Conservation (phyloP, 345 rosid genomes). For the Salix viminalis region DNA sequence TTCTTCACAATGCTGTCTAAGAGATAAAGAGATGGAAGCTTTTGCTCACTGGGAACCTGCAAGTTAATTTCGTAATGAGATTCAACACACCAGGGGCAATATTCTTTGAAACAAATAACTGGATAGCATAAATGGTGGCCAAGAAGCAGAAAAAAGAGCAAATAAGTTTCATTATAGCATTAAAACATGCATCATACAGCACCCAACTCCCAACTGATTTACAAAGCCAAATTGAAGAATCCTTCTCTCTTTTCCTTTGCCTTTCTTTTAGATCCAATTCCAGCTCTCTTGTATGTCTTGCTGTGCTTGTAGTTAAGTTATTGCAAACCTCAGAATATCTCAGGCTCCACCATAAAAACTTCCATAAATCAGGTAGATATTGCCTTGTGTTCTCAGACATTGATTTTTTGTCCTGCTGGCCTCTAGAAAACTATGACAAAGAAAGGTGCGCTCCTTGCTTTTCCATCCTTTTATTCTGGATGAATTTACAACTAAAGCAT, state of each 20-base stretch:
- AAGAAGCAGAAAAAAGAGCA: not conserved
- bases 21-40: conserved; percentile 95
- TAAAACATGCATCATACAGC: not conserved
- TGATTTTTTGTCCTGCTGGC: not conserved
- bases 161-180: not conserved
- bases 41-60: conserved; percentile 99
- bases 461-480: no score
- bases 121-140: not conserved
- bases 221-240: not conserved
- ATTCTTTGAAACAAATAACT: not conserved
- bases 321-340: no score
- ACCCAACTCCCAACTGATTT: not conserved
- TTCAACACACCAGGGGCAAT: conserved; percentile 9
- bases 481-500: no score
- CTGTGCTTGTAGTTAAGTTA: not conserved
- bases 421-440: not conserved
- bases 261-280: not conserved
- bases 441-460: not conserved
- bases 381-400: not conserved
- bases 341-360: not conserved
- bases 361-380: not conserved
- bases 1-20: conserved; percentile 99
- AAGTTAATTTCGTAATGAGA: conserved; percentile 46
- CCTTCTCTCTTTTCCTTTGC: not conserved
- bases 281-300: not conserved